Conservation (phyloP, 1,139 yeast genomes). For the Suhomyces terraborum region DNA sequence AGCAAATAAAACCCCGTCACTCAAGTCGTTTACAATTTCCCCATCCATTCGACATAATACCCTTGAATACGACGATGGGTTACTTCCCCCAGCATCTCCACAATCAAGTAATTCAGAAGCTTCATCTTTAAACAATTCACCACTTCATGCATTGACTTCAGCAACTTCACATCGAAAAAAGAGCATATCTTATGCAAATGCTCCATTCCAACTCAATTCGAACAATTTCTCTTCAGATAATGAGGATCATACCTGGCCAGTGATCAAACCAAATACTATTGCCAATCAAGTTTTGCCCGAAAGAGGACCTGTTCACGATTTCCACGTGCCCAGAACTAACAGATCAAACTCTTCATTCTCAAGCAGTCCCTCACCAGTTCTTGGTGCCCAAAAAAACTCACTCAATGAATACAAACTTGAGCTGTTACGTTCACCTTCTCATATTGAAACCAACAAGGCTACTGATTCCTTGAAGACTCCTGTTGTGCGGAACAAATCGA, state of each 20-base stretch:
- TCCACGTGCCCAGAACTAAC: constrained; percentile 7
- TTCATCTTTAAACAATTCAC: constrained; percentile 15
- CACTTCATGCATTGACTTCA: constrained; percentile 8
- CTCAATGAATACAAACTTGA: background rate
- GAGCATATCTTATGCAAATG: constrained; percentile 13
- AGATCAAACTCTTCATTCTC: constrained; percentile 9
- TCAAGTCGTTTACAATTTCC: constrained; percentile 43
- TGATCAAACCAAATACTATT: constrained; percentile 15
- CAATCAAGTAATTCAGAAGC: constrained; percentile 21
- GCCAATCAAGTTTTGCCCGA: constrained; percentile 14
- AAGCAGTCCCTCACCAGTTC: constrained; percentile 12
- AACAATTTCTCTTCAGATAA: constrained; percentile 4
- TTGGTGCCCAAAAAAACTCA: constrained; percentile 6
- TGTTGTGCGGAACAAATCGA: constrained; percentile 6
- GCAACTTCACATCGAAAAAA: constrained; percentile 8
- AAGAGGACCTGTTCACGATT: constrained; percentile 14
- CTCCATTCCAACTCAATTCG: constrained; percentile 6
- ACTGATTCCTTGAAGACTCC: background rate
- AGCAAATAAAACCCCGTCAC: constrained; percentile 32
- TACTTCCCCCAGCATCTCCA: constrained; percentile 21
- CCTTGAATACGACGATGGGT: constrained; percentile 5
- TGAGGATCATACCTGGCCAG: constrained; percentile 19
- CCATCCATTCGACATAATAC: constrained; percentile 31
- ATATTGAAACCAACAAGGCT: background rate
- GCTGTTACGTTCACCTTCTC: background rate